These are phyloP conservation scores for Ophiognomonia clavigignenti-juglandacearum DNA, from an alignment of 2,329 filamentous ascomycete genomes.

Conservation along the genomic window DNA sequence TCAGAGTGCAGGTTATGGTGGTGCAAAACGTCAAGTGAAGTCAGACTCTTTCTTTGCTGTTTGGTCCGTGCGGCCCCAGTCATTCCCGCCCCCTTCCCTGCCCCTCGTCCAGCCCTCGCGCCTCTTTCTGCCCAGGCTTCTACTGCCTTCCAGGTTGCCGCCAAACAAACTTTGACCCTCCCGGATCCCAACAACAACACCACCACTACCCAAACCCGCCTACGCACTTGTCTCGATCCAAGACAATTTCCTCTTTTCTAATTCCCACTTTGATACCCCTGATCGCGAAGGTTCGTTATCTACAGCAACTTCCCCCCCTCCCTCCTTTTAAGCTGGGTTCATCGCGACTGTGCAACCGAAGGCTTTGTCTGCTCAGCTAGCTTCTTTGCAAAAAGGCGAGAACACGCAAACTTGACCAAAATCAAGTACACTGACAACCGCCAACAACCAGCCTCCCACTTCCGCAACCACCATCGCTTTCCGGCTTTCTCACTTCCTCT, in stretches of 20 bases:
- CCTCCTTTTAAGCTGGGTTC: neutral
- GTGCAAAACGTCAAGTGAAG: too few species aligned
- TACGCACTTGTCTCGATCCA: slow-evolving; percentile 11
- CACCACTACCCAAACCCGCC: slow-evolving; percentile 9
- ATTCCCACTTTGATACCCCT: slow-evolving; percentile 15
- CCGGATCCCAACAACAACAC: neutral
- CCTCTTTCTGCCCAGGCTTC: too few species aligned
- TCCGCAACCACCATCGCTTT: slow-evolving; percentile 16
- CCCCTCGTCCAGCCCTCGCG: too few species aligned
- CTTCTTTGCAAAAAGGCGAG: too few species aligned
- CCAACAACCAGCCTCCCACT: slow-evolving; percentile 16
- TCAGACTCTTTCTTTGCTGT: too few species aligned
- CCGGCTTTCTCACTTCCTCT: slow-evolving; percentile 7
- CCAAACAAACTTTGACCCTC: slow-evolving; percentile 7
- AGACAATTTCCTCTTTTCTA: slow-evolving; percentile 11
- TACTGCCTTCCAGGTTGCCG: too few species aligned
- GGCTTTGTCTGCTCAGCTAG: neutral
- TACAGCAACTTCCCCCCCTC: neutral
- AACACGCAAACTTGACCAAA: too few species aligned
- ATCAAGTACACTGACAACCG: too few species aligned
- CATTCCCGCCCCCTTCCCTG: too few species aligned
- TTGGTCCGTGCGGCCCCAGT: too few species aligned
- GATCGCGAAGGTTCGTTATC: slow-evolving; percentile 15
- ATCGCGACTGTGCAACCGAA: slow-evolving; percentile 2
- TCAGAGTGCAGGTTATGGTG: too few species aligned